Conservation (phyloP, 23 red algal species). For the Chondrus crispus region DNA sequence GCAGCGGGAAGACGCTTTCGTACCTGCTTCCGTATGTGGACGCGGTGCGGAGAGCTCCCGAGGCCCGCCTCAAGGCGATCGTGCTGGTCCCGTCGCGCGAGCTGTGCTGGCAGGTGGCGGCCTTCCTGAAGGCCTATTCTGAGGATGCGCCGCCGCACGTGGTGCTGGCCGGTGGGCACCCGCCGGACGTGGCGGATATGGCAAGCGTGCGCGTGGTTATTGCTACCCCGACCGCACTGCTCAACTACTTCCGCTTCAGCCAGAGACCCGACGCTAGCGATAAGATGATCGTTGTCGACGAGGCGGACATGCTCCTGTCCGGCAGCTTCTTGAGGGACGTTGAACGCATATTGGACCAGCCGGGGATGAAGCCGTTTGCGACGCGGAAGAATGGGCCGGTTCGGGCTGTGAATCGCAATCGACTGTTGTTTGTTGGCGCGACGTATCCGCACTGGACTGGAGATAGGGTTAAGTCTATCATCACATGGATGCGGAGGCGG, state of each 20-base stretch:
- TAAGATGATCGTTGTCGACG: slow-evolving; percentile 80
- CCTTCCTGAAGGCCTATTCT: slow-evolving; percentile 33
- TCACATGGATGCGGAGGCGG: slow-evolving; percentile 67
- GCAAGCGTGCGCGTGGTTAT: slow-evolving; percentile 58
- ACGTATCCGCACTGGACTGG: slow-evolving; percentile 79
- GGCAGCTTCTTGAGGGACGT: slow-evolving; percentile 66
- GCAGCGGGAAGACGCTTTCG: slow-evolving; percentile 92
- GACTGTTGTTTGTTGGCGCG: slow-evolving; percentile 77
- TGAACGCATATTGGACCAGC: slow-evolving; percentile 60
- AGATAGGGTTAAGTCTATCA: slow-evolving; percentile 53
- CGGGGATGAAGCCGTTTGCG: slow-evolving; percentile 68
- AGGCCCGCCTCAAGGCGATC: slow-evolving; percentile 55
- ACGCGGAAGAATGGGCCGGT: slow-evolving; percentile 45
- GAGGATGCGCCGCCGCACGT: slow-evolving; percentile 30
- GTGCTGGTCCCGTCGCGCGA: slow-evolving; percentile 92
- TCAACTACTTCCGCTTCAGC: slow-evolving; percentile 54
- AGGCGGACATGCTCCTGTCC: slow-evolving; percentile 88
- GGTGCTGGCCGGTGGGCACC: slow-evolving; percentile 67
- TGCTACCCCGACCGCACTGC: slow-evolving; percentile 78
- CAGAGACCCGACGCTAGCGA: slow-evolving; percentile 27
- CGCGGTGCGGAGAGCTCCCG: slow-evolving; percentile 5
- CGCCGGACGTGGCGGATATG: slow-evolving; percentile 52
- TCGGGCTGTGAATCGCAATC: slow-evolving; percentile 43
- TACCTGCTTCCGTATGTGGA: slow-evolving; percentile 85
- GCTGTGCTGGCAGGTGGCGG: slow-evolving; percentile 72